phyloP scores from a whole-genome alignment of 768 basidiomycete species.

The Tephrocybe sp. region DNA sequence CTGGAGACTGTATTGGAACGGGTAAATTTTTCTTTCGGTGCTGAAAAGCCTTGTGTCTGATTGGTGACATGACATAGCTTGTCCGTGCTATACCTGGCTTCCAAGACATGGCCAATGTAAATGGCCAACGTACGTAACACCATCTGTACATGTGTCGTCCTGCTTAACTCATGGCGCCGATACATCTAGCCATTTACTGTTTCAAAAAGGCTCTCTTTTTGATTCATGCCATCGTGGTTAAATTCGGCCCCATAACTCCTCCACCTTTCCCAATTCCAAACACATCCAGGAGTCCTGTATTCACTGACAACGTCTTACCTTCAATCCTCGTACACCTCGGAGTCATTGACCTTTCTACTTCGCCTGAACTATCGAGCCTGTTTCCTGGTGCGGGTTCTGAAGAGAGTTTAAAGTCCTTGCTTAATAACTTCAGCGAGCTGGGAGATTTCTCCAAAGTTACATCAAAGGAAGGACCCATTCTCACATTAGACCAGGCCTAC shows the following conservation, averaged over 20 bases:
- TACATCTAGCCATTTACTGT: slow-evolving; percentile 68
- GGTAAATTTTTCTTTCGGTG: slow-evolving; percentile 36
- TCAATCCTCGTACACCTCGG: slow-evolving; percentile 80
- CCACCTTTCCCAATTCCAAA: slow-evolving; percentile 63
- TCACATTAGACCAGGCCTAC: slow-evolving; percentile 65
- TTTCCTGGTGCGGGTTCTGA: slow-evolving; percentile 50
- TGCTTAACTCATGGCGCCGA: neutral
- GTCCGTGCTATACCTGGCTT: slow-evolving; percentile 81
- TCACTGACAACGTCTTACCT: slow-evolving; percentile 81
- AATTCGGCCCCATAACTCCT: slow-evolving; percentile 58
- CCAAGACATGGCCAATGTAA: slow-evolving; percentile 69
- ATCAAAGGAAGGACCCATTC: slow-evolving; percentile 46
- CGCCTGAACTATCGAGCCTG: slow-evolving; percentile 40
- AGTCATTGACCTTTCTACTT: slow-evolving; percentile 64
- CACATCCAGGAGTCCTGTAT: slow-evolving; percentile 61
- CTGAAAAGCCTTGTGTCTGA: slow-evolving; percentile 4
- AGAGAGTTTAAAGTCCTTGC: slow-evolving; percentile 37
- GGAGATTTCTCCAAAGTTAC: slow-evolving; percentile 13
- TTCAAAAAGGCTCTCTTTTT: slow-evolving; percentile 91
- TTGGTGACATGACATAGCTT: slow-evolving; percentile 45
- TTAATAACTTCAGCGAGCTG: slow-evolving; percentile 24
- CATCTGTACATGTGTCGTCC: neutral
- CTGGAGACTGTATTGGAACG: slow-evolving; percentile 65
- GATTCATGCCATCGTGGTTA: slow-evolving; percentile 63
- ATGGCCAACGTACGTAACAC: slow-evolving; percentile 59